A percentile compares a stretch with the other conserved stretches of the same genome.
These are phyloP conservation scores for Bolboschoenoplectus hybrid DNA, from an alignment of 202 grass and related monocot genomes.

Conservation along the genomic window DNA sequence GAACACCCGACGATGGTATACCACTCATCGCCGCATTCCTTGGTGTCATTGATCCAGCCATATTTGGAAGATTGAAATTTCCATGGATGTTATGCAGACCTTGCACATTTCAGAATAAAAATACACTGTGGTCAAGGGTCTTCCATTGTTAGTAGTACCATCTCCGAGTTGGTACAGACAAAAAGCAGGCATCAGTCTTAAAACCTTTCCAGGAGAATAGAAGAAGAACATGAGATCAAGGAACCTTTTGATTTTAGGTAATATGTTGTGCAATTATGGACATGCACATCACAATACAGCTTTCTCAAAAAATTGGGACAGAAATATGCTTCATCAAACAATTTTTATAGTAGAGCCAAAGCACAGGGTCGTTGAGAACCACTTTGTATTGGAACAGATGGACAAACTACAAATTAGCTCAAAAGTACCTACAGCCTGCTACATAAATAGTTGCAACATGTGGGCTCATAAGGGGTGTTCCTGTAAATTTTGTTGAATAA, in stretches of 20 bases:
- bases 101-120: conserved; percentile 43
- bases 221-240: too few relatives aligned
- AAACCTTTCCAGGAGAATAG: not conserved
- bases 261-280: conserved; percentile 16
- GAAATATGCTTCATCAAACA: conserved; percentile 24
- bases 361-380: not conserved
- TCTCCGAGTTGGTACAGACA: not conserved
- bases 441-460: not conserved
- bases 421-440: conserved; percentile 24
- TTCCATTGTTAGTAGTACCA: not conserved
- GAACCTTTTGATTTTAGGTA: not conserved
- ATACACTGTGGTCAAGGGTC: conserved; percentile 33
- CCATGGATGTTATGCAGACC: conserved; percentile 85
- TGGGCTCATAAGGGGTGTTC: conserved; percentile 24
- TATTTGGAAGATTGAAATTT: conserved; percentile 81
- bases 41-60: conserved; percentile 75
- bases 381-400: not conserved
- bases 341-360: conserved; percentile 8
- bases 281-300: conserved; percentile 12
- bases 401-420: conserved; percentile 27
- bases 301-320: conserved; percentile 12
- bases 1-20: conserved; percentile 79
- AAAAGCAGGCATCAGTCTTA: not conserved
- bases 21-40: conserved; percentile 83
- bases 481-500: conserved; percentile 16